phyloP scores from a whole-genome alignment of 805 yeast genomes.

The Metschnikowia similis region DNA sequence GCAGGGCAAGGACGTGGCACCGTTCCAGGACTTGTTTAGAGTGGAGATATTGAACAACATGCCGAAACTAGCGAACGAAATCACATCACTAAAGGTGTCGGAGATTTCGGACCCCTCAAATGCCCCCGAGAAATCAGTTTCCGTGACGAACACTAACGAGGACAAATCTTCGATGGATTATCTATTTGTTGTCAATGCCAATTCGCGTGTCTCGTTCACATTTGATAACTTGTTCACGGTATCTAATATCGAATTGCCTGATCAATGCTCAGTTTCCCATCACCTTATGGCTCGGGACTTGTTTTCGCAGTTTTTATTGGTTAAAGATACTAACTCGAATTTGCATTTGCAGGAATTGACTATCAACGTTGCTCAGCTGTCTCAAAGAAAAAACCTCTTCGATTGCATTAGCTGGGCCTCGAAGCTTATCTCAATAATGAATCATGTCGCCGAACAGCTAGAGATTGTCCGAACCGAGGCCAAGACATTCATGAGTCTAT shows the following conservation, averaged over 20 bases:
- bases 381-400: constrained; percentile 15
- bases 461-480: constrained; percentile 18
- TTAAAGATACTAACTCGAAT: constrained; percentile 7
- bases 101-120: constrained; percentile 8
- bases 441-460: constrained; percentile 23
- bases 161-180: constrained; percentile 18
- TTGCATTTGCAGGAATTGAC: constrained; percentile 16
- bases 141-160: constrained; percentile 12
- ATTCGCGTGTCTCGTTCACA: constrained; percentile 22
- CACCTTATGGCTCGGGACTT: constrained; percentile 23
- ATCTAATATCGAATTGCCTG: constrained; percentile 22
- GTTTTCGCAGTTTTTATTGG: constrained; percentile 26
- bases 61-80: constrained; percentile 30
- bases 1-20: not conserved
- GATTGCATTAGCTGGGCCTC: constrained; percentile 23
- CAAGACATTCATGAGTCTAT: constrained; percentile 21
- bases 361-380: constrained; percentile 6
- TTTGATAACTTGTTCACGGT: constrained; percentile 31
- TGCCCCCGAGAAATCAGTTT: constrained; percentile 7
- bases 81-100: constrained; percentile 1
- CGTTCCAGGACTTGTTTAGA: constrained; percentile 22
- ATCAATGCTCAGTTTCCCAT: constrained; percentile 10
- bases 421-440: constrained; percentile 23
- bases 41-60: constrained; percentile 27
- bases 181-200: constrained; percentile 23